Percentiles rank a stretch among this genome's conserved stretches.
Conservation (phyloP, 768 basidiomycete species). For the Tylopilus rubrobrunneus region DNA sequence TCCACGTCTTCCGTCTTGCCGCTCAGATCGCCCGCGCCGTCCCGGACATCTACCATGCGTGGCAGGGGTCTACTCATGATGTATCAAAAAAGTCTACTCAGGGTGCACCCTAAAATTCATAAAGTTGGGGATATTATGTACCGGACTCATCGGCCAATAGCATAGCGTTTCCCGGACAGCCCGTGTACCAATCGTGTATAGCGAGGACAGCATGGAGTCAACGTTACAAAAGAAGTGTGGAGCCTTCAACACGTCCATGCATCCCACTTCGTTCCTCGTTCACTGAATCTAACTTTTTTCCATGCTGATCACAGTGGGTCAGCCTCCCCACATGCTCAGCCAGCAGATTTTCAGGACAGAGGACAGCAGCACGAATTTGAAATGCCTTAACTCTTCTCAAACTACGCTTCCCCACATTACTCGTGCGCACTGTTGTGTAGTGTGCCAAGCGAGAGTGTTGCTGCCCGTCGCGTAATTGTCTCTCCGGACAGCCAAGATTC, state of each 20-base stretch:
- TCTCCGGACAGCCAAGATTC: neutral
- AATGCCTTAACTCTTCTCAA: constrained; percentile 26
- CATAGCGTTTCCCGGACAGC: constrained; percentile 20
- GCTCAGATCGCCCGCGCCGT: constrained; percentile 1
- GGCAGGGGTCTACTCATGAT: constrained; percentile 9
- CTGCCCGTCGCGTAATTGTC: neutral
- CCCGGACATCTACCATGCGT: constrained; percentile 9
- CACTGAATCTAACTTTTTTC: constrained; percentile 6
- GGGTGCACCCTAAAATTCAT: constrained; percentile 31
- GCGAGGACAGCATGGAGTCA: constrained; percentile 20
- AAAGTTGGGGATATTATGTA: constrained; percentile 33
- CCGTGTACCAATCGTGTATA: constrained; percentile 9
- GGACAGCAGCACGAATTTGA: constrained; percentile 22
- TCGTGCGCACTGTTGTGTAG: neutral
- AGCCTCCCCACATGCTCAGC: constrained; percentile 9
- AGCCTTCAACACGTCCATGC: constrained; percentile 9
- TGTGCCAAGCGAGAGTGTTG: neutral
- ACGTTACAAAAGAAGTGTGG: constrained; percentile 21
- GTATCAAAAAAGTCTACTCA: constrained; percentile 19
- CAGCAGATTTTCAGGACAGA: constrained; percentile 17
- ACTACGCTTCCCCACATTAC: neutral
- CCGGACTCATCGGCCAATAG: constrained; percentile 9
- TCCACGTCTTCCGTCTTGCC: constrained; percentile 7
- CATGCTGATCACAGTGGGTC: neutral
- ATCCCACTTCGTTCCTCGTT: constrained; percentile 1